phyloP scores from a whole-genome alignment of 257 asterid genomes.

The Capsicum baccatum region DNA sequence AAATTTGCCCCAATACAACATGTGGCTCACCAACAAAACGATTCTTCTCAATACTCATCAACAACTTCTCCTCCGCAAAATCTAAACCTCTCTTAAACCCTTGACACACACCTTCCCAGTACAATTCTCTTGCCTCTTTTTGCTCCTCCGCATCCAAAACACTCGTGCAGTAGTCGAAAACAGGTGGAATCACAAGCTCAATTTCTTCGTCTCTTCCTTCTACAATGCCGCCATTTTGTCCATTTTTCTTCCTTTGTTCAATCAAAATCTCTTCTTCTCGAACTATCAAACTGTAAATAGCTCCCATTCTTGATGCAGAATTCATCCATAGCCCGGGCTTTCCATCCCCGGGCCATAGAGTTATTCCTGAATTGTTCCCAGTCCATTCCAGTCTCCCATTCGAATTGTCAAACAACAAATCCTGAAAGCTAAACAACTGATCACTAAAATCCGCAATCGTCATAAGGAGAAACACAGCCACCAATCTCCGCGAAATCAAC shows the following conservation, averaged over 20 bases:
- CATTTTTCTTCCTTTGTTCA: constrained; percentile 30
- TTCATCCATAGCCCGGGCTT: constrained; percentile 85
- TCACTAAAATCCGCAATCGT: constrained; percentile 92
- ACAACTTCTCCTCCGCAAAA: constrained; percentile 58
- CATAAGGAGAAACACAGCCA: constrained; percentile 71
- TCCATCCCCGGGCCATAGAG: constrained; percentile 87
- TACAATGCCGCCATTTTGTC: not conserved
- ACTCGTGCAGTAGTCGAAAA: constrained; percentile 53
- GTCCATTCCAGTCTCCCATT: constrained; percentile 67
- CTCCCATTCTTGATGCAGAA: constrained; percentile 73
- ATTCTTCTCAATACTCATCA: constrained; percentile 64
- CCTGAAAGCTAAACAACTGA: constrained; percentile 77
- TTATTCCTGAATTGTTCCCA: constrained; percentile 49
- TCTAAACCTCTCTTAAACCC: constrained; percentile 55
- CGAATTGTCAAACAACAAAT: constrained; percentile 61
- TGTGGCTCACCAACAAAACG: constrained; percentile 76
- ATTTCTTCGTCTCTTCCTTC: constrained; percentile 55
- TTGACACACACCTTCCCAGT: constrained; percentile 83
- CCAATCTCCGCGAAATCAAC: constrained; percentile 62
- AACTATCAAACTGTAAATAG: constrained; percentile 57
- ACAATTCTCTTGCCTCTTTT: constrained; percentile 65
- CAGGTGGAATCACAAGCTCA: constrained; percentile 79
- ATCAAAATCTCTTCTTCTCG: constrained; percentile 66
- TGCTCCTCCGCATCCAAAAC: constrained; percentile 58
- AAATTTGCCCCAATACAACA: constrained; percentile 72